These are phyloP conservation scores for Tulasnella sp. DNA, from an alignment of 768 basidiomycete genomes.

Conservation along the genomic window DNA sequence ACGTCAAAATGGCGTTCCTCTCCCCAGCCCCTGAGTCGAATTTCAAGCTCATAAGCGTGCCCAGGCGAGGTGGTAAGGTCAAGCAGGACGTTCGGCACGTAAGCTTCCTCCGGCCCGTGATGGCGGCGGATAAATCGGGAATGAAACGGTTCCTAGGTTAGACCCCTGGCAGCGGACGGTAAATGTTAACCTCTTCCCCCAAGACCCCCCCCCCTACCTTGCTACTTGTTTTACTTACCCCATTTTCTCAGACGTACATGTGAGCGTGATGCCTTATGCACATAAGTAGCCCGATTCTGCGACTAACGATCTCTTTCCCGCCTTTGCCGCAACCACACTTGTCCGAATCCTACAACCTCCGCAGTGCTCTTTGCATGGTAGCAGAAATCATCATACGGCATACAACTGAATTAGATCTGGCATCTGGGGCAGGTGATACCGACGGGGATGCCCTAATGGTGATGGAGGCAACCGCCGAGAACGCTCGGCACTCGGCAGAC, in stretches of 20 bases:
- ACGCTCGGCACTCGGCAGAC: not conserved
- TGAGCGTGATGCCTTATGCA: not conserved
- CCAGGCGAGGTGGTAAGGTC: not conserved
- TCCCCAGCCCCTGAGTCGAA: not conserved
- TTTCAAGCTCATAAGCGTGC: not conserved
- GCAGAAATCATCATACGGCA: not conserved
- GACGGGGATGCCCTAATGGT: constrained; percentile 12
- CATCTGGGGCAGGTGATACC: not conserved
- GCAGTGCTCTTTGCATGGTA: not conserved
- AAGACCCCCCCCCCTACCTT: not conserved
- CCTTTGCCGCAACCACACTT: not conserved
- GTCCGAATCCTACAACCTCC: not conserved
- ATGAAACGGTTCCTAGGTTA: not conserved
- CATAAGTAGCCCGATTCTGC: not conserved
- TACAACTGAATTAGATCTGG: not conserved
- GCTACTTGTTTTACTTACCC: not conserved
- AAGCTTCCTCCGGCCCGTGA: not conserved
- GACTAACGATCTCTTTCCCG: not conserved
- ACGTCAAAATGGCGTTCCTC: too few species aligned
- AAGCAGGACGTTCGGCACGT: too few species aligned
- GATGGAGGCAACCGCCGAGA: constrained; percentile 2
- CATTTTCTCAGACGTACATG: not conserved
- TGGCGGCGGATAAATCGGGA: not conserved
- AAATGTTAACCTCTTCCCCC: not conserved
- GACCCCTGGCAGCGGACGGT: not conserved